Evolutionary conservation across 2,329 filamentous ascomycete species (phyloP), one percentile per base, ranked within the genome.

Genomic region (Sporothrix euskadiensis): DNA sequence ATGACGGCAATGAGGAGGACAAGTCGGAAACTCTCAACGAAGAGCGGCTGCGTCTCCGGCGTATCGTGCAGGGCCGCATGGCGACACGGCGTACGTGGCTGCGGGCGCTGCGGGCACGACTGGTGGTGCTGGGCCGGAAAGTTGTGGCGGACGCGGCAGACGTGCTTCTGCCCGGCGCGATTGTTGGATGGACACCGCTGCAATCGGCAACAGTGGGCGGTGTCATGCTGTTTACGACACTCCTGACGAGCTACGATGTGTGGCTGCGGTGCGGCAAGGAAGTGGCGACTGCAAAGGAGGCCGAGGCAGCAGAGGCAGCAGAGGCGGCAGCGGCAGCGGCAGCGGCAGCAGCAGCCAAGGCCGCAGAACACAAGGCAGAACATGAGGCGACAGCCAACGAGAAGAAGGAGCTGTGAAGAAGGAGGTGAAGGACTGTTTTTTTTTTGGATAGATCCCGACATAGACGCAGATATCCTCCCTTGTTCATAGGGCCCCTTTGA

Each of bases 81-180:
- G 76, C 80, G 71, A 80, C 81, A 26, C 80, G 80, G 70, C 75
- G 80, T 12, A 76, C 76, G 56, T 77, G 73, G 12, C 57, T 54
- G 14, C 57, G 73, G 3, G 63, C 66, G 1, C 26, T 75, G 19
- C 59, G 66, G 19, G 68, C 66, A 5, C 78, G 82, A 73, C 78
- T 81, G 1, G 77, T 72, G 26, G 79, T 77, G 1, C 78, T 90
- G 1, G 77, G 82, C 39, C 85, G 84, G 69, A 39, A 41, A 3
- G 79, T 91, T 6, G 74, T 89, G 1, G 84, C 88, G 1, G 89
- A 92, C 78, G 76, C 81, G 7, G 84, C 91, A 69, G 91, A 94
- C 79, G 79, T 92, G 65, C 78, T 89, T 4, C 83, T 92, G 44
- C 91, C 92, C 0, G 88, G 87, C 0, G 82, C 83, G 6, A 82